Evolutionary conservation across 768 basidiomycete species (phyloP).

Genomic region (Austroboletus eburneus): DNA sequence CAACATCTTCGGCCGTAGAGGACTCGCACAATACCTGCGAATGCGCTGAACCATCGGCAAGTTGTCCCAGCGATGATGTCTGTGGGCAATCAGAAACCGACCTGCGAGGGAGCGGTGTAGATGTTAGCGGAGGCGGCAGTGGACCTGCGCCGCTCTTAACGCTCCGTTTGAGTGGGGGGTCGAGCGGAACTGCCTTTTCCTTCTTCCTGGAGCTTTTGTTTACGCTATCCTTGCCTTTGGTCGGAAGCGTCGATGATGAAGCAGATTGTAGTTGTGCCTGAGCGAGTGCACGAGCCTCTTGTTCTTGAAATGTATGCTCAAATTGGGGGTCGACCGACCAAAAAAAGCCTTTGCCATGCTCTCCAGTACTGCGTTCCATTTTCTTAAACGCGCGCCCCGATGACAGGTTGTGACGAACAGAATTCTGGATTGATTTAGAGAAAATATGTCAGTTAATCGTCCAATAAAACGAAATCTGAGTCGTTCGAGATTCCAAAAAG

Average conservation of each 20-base stretch:
- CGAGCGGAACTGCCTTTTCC: slow-evolving; percentile 48
- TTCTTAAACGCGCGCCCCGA: slow-evolving; percentile 91
- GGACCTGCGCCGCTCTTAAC: slow-evolving; percentile 58
- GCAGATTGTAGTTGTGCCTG: slow-evolving; percentile 28
- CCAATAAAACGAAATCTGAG: slow-evolving; percentile 3
- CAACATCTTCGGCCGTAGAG: neutral
- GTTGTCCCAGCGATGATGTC: slow-evolving; percentile 2
- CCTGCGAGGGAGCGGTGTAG: slow-evolving; percentile 50
- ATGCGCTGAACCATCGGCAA: neutral
- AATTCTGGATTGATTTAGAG: slow-evolving; percentile 53
- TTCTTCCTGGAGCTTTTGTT: slow-evolving; percentile 47
- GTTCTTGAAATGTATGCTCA: slow-evolving; percentile 66
- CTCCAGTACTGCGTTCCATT: slow-evolving; percentile 78
- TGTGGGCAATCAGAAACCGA: slow-evolving; percentile 7
- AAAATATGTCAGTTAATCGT: slow-evolving; percentile 9
- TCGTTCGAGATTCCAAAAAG: neutral
- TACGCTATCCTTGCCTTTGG: slow-evolving; percentile 34
- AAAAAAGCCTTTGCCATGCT: slow-evolving; percentile 87
- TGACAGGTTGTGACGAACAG: slow-evolving; percentile 93
- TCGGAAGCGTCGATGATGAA: slow-evolving; percentile 12
- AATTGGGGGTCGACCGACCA: slow-evolving; percentile 85
- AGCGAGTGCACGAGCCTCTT: slow-evolving; percentile 49
- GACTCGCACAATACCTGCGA: neutral
- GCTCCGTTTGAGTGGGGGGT: slow-evolving; percentile 67
- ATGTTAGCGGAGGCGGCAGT: slow-evolving; percentile 67